Conservation (phyloP, 768 basidiomycete genomes). For the Lentinula aciculospora region DNA sequence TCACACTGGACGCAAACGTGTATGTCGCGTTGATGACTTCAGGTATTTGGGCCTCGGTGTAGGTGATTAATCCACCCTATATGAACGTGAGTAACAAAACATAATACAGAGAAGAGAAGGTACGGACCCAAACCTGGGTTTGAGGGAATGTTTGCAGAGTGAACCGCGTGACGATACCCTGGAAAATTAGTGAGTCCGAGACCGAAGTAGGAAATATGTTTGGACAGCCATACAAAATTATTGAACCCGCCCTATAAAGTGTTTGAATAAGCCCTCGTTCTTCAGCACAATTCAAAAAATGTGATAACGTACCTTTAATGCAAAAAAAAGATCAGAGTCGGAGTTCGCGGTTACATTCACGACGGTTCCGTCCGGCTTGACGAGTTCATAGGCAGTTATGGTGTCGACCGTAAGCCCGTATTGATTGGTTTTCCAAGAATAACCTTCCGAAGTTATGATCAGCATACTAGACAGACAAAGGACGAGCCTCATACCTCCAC, state of each 20-base stretch:
- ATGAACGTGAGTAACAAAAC: not conserved
- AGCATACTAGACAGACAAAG: not conserved
- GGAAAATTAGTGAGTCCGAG: conserved; percentile 3
- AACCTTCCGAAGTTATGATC: conserved; percentile 24
- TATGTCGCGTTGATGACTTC: conserved; percentile 28
- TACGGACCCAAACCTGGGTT: conserved; percentile 51
- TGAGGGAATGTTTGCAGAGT: conserved; percentile 50
- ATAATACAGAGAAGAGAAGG: not conserved
- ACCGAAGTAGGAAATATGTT: not conserved
- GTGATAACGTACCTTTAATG: conserved; percentile 28
- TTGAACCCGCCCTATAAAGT: conserved; percentile 49
- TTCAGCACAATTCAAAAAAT: not conserved
- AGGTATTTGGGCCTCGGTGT: conserved; percentile 13
- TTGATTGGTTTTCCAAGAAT: conserved; percentile 39
- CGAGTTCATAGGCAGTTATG: conserved; percentile 31
- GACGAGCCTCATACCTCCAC: conserved; percentile 27
- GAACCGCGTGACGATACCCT: conserved; percentile 59
- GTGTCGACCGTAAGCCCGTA: conserved; percentile 34
- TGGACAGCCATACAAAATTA: conserved; percentile 44
- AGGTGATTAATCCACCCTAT: conserved; percentile 46
- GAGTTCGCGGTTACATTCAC: conserved; percentile 23
- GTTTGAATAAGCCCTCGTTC: not conserved
- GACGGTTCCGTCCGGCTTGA: conserved; percentile 33
- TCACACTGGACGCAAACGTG: conserved; percentile 33
- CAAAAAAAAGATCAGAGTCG: conserved; percentile 35